A percentile compares a stretch with the other conserved stretches of the same genome.
These are phyloP conservation scores for Orychophragmus violaceus DNA, from an alignment of 345 rosid species.

Conservation along the genomic window DNA sequence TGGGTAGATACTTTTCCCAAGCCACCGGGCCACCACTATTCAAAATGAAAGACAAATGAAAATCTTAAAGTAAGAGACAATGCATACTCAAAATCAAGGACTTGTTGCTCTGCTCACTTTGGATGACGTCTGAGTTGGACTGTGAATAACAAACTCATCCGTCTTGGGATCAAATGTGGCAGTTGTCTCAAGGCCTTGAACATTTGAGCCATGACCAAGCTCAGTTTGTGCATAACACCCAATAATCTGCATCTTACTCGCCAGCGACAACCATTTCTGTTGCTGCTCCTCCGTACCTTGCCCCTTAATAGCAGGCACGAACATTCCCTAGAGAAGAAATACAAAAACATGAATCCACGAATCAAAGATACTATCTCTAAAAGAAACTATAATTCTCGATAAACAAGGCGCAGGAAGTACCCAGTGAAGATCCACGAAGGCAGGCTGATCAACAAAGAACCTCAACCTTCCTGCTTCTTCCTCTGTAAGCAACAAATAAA, in stretches of 20 bases:
- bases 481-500: slow-evolving; percentile 49
- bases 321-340: slow-evolving; percentile 68
- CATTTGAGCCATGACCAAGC: slow-evolving; percentile 99
- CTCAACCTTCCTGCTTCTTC: slow-evolving; percentile 72
- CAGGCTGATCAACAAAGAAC: slow-evolving; percentile 74
- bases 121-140: slow-evolving; percentile 91
- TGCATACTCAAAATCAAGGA: slow-evolving; percentile 1
- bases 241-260: slow-evolving; percentile 89
- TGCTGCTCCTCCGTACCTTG: slow-evolving; percentile 98
- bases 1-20: slow-evolving; percentile 88
- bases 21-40: slow-evolving; percentile 99
- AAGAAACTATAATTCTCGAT: neutral
- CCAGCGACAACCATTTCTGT: slow-evolving; percentile 85
- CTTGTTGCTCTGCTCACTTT: slow-evolving; percentile 47
- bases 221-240: slow-evolving; percentile 99
- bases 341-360: neutral
- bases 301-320: slow-evolving; percentile 89
- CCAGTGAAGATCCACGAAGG: slow-evolving; percentile 94
- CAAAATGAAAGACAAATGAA: slow-evolving; percentile 8
- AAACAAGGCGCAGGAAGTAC: slow-evolving; percentile 33
- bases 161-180: slow-evolving; percentile 93
- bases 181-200: slow-evolving; percentile 98
- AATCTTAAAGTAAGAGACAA: neutral
- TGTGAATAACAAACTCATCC: slow-evolving; percentile 81
- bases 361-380: neutral